Percentiles rank a stretch among this genome's conserved stretches.
Evolutionary conservation across 208 protist species (phyloP).

Genomic region (Crithidia expoeki): DNA sequence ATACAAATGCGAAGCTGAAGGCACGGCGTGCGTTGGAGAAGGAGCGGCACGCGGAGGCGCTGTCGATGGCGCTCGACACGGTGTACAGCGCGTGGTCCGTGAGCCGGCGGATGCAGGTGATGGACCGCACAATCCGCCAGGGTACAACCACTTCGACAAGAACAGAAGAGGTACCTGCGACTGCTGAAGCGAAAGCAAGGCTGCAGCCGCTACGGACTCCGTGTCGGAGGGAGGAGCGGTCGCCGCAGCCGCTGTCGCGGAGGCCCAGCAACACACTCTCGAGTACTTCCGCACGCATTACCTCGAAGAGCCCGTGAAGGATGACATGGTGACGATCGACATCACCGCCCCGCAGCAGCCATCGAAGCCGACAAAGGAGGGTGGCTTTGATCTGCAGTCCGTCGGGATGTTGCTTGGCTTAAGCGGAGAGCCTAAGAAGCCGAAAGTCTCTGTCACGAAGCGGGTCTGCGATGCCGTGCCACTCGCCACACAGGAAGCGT

Average conservation of each 20-base stretch:
- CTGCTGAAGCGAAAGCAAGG: conserved; percentile 20
- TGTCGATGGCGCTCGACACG: conserved; percentile 75
- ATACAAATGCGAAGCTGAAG: conserved; percentile 91
- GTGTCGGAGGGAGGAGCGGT: conserved; percentile 9
- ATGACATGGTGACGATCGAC: conserved; percentile 81
- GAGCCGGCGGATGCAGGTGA: conserved; percentile 35
- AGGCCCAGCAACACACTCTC: conserved; percentile 53
- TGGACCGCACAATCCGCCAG: conserved; percentile 21
- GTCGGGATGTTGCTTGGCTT: conserved; percentile 74
- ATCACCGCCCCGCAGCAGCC: conserved; percentile 52
- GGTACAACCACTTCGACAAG: conserved; percentile 2
- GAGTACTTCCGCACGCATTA: conserved; percentile 86
- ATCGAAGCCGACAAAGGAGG: conserved; percentile 39
- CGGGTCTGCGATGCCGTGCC: conserved; percentile 80
- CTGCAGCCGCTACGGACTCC: background rate
- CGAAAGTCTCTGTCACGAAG: conserved; percentile 69
- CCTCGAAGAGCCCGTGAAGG: conserved; percentile 60
- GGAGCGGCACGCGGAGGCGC: conserved; percentile 76
- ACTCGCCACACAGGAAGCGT: conserved; percentile 83
- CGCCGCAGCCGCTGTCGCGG: conserved; percentile 6
- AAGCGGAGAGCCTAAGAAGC: conserved; percentile 45
- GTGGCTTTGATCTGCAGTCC: conserved; percentile 62
- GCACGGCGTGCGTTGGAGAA: conserved; percentile 70
- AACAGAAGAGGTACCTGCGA: background rate
- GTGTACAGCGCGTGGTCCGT: conserved; percentile 76